These are phyloP conservation scores for Aspergillus asperescens DNA, from an alignment of 495 filamentous ascomycete species.

Conservation along the genomic window DNA sequence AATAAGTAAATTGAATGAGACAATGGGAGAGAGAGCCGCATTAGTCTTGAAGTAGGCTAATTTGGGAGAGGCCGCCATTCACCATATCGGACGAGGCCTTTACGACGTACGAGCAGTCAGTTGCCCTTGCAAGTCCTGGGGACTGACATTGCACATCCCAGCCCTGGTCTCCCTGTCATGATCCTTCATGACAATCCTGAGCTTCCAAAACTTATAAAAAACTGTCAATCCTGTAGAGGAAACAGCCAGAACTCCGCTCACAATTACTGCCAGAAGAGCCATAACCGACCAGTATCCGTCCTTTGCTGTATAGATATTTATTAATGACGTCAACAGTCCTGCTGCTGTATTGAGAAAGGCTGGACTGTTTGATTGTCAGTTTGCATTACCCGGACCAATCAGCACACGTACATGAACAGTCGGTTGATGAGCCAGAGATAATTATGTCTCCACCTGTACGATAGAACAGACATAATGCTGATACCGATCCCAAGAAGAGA, in stretches of 20 bases:
- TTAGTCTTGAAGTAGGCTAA: too few species aligned
- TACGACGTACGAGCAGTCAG: too few species aligned
- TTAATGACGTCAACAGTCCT: conserved; percentile 32
- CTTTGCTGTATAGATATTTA: conserved; percentile 40
- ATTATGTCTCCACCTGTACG: conserved; percentile 17
- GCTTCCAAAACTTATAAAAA: conserved; percentile 6
- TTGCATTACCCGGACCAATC: background rate
- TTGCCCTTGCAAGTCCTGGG: background rate
- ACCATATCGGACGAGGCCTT: too few species aligned
- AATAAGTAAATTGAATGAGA: too few species aligned
- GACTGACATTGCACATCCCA: background rate
- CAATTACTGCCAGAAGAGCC: conserved; percentile 4
- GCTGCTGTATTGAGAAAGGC: conserved; percentile 6
- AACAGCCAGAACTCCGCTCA: background rate
- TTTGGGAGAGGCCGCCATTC: too few species aligned
- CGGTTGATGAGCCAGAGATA: conserved; percentile 26
- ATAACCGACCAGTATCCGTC: conserved; percentile 13
- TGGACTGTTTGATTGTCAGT: background rate
- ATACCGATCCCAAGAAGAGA: conserved; percentile 17
- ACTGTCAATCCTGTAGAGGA: conserved; percentile 1
- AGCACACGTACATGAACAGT: conserved; percentile 9
- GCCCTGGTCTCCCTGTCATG: conserved; percentile 2
- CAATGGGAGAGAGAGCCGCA: too few species aligned
- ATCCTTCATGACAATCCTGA: background rate
- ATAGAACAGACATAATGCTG: conserved; percentile 13